Base-by-base conservation (phyloP, 192 early-diverging fungal species). In the Linnemannia elongata region DNA sequence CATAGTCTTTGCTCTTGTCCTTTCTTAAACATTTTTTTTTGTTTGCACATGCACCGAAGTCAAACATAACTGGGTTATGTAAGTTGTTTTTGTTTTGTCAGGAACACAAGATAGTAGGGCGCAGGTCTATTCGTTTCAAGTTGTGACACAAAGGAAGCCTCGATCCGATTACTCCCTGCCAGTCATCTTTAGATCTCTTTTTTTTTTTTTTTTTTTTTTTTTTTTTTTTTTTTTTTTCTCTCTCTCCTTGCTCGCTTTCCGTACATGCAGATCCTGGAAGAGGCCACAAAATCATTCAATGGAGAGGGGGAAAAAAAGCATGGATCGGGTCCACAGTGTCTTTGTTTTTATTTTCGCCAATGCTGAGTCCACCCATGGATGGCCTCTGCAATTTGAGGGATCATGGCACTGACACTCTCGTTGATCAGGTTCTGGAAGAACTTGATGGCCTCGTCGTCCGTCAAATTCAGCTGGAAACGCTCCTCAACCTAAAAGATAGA, bases 311-410 rank as follows among this genome's bases (percentile, higher is more conserved):
- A 13, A 30, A 66, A 24, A 66, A 66, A 33, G 4, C 12, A 66
- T 66, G 24, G 7, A 66, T n/a, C 44, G 44, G 2, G 27, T 33
- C 33, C 49, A 22, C 27, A 35, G 45, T 74, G 20, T 75, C 1
- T 13, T 15, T 72, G 44, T 45, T 54, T 77, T 81, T 83, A 93
- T 82, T 86, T 89, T 75, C 92, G 79, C 93, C 94, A 97, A 82
- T 97, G 95, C 82, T 97, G 97, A 2, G 97, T 96, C 94, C 97
- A 96, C 80, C 96, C 95, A 91, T 99, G 99, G n/a, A 99, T 96
- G 20, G 96, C 95, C 83, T 99, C 99, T 88, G 99, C 97, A 52
- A 99, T 96, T 85, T 99, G 98, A 4, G 99, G 99, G 78, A 99
- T 98, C 78, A 99, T 89, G 0, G 99, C 99, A 75, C 93, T 94